A percentile compares a stretch with the other conserved stretches of the same genome.
phyloP scores from a whole-genome alignment of 2,329 filamentous ascomycete genomes.

The Fusarium torreyae region DNA sequence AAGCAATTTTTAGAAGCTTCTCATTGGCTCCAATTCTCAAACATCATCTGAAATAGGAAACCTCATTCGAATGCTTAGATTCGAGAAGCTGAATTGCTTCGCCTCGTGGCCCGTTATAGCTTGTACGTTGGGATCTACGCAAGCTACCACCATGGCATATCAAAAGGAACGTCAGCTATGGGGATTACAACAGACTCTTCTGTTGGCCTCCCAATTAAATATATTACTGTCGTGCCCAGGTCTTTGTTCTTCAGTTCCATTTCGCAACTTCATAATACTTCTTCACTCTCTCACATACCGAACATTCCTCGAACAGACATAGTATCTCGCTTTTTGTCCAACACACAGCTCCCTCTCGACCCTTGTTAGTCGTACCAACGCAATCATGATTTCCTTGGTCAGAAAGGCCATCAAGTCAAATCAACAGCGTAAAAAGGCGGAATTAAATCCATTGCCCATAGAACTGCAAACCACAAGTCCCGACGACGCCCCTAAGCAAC shows the following conservation, averaged over 20 bases:
- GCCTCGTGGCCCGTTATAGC: neutral
- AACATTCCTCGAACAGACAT: neutral
- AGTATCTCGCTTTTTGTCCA: neutral
- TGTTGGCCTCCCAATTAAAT: conserved; percentile 19
- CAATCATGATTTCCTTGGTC: conserved; percentile 31
- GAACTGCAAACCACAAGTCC: conserved; percentile 16
- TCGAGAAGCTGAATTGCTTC: conserved; percentile 9
- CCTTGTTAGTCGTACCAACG: neutral
- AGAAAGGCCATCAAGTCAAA: conserved; percentile 31
- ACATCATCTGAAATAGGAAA: conserved; percentile 34
- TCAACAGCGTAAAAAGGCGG: conserved; percentile 17
- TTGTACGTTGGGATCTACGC: conserved; percentile 1
- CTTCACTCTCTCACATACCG: neutral
- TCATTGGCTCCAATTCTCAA: conserved; percentile 19
- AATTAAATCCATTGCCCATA: neutral
- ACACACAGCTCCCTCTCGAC: neutral
- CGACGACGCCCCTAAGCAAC: conserved; percentile 9
- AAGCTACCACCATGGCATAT: neutral
- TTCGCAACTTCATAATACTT: neutral
- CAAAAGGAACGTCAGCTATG: conserved; percentile 2
- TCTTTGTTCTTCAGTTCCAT: neutral
- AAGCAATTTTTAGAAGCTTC: neutral
- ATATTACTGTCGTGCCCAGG: neutral
- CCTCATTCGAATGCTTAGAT: conserved; percentile 36
- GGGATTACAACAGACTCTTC: neutral